Base-by-base conservation (phyloP, 345 rosid species). In the Stellera chamaejasme region DNA sequence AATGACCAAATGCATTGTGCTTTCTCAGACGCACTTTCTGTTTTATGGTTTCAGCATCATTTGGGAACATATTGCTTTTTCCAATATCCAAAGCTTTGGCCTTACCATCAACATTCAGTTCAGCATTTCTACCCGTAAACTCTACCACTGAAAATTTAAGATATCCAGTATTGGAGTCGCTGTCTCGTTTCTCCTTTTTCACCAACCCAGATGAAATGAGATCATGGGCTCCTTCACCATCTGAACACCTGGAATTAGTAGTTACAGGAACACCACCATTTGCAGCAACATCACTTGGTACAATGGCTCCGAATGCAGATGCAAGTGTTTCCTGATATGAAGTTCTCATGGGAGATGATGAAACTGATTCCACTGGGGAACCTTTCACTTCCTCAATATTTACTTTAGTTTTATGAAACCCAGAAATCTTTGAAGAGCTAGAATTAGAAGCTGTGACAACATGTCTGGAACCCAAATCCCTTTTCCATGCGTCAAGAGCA, bases 341-440 rank as follows among this genome's bases (percentile, higher is more conserved):
- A 60, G 66, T 55, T 73, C 75, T 78, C 56, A 61, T 65, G n/a
- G 76, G 83, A 45, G 77, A 78, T 54, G 83, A 71, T 56, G 83
- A 78, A 69, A 78, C 81, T 39, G 83, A 81, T 63, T 75, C 87
- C 42, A 62, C 68, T 15, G 79, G 77, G 11, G 79, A 81, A 63
- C 61, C 65, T 70, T 69, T 77, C 50, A 55, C 66, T 58, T 71
- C 74, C 60, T 62, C 75, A 56, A 62, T 58, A 53, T 61, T 63
- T 55, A 46, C 63, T 68, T 69, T 66, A 25, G 65, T 65, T 71
- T 73, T 77, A 48, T 49, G 61, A 64, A 81, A 70, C 53, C 68
- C 74, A 1, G 77, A 76, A 61, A 83, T 73, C 73, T 78, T 85
- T 46, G 87, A 79, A 50, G 83, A 79, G 77, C 83, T 83, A 72